Evolutionary conservation across 495 filamentous ascomycete species (phyloP), one percentile per base, ranked within the genome.

Genomic region (Penicillium chermesinum): DNA sequence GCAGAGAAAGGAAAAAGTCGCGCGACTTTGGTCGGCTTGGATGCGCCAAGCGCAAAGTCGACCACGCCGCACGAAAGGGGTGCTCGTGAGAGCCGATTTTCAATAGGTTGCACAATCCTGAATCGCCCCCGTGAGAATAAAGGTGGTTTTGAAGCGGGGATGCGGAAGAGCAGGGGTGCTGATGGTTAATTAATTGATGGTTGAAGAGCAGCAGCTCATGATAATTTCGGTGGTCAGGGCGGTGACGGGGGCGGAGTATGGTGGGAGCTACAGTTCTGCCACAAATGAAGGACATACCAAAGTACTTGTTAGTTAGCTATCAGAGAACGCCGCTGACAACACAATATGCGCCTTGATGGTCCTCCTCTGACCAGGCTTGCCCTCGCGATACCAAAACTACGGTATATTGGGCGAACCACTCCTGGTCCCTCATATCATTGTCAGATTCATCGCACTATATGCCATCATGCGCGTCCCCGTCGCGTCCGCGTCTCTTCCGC

Each of bases 171-270:
- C 58, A 42, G 34, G 54, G 58, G 49, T 62, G 46, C 57, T 59
- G 58, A 43, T 42, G 41, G 50, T n/a, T n/a, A n/a, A n/a, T n/a
- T n/a, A n/a, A n/a, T n/a, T n/a, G n/a, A n/a, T 53, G 48, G 40
- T 30, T 53, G 44, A 44, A 53, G 49, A 40, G 49, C 47, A 54
- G 53, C 46, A 58, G 62, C 49, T 62, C 58, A 53, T 56, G 65
- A 64, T 71, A 64, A 71, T 63, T 70, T 72, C 61, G 53, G 66
- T 72, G 68, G 68, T 64, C 57, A 65, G 65, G 61, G 60, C 58
- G 66, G 67, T 67, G 66, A 53, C 59, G 59, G 54, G 58, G 57
- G 58, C n/a, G n/a, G n/a, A n/a, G n/a, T n/a, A n/a, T n/a, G n/a
- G n/a, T n/a, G 58, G 59, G 41, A 52, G 53, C 47, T 20, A 33